Conservation (phyloP, 2,329 filamentous ascomycete genomes). For the Massarina eburnea region DNA sequence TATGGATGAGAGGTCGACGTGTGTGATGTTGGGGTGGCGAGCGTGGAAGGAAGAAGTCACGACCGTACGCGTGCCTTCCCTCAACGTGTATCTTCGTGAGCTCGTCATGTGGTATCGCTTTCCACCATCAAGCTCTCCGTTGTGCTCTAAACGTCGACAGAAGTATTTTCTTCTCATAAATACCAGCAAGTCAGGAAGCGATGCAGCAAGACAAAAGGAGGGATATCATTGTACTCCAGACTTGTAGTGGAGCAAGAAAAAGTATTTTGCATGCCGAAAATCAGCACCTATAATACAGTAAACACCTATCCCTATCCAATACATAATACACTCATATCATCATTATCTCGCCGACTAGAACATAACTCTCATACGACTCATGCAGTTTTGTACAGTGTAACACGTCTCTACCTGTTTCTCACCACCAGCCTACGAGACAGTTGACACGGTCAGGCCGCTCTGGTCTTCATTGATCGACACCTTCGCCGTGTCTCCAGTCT, state of each 20-base stretch:
- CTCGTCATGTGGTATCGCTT: too few relatives aligned
- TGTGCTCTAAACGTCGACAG: too few relatives aligned
- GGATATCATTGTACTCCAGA: too few relatives aligned
- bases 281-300: neutral
- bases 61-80: slow-evolving; percentile 18
- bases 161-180: too few relatives aligned
- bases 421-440: neutral
- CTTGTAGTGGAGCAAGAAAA: too few relatives aligned
- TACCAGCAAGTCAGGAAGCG: too few relatives aligned
- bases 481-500: slow-evolving; percentile 70
- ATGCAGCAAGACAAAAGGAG: too few relatives aligned
- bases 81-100: too few relatives aligned
- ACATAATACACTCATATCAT: neutral
- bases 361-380: neutral
- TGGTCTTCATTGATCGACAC: slow-evolving; percentile 65
- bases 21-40: neutral
- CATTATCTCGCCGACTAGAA: neutral
- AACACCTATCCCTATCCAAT: neutral
- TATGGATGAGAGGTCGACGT: neutral
- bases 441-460: slow-evolving; percentile 23
- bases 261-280: neutral
- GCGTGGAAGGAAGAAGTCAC: slow-evolving; percentile 17
- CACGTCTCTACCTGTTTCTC: too few relatives aligned
- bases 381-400: too few relatives aligned
- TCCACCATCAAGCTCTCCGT: too few relatives aligned